A percentile compares a stretch with the other conserved stretches of the same genome.
Evolutionary conservation across 805 yeast species (phyloP).

Genomic region (Kodamaea neixiangensis): DNA sequence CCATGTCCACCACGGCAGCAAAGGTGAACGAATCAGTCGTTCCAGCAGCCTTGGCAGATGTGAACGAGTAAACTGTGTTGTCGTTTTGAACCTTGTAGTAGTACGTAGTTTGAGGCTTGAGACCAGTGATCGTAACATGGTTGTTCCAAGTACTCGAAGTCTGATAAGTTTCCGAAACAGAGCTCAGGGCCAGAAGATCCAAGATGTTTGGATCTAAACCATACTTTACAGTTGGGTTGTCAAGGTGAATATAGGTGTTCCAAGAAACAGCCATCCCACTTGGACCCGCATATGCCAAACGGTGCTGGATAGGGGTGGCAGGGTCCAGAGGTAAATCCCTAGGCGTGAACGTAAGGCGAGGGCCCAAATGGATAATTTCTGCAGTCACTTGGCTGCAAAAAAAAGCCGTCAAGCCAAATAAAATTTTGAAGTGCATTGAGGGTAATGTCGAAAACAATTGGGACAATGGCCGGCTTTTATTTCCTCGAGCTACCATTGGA

Average conservation of each 20-base stretch:
- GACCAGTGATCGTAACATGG: constrained; percentile 15
- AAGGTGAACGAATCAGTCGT: constrained; percentile 13
- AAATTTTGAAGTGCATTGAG: constrained; percentile 6
- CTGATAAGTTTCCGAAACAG: constrained; percentile 14
- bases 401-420: not conserved
- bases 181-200: constrained; percentile 12
- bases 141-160: constrained; percentile 18
- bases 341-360: constrained; percentile 1
- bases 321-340: constrained; percentile 3
- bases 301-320: constrained; percentile 12
- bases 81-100: constrained; percentile 15
- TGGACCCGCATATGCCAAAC: constrained; percentile 15
- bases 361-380: constrained; percentile 5
- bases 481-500: not conserved
- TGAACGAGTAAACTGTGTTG: constrained; percentile 11
- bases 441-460: not conserved
- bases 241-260: constrained; percentile 15
- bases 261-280: constrained; percentile 17
- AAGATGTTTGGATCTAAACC: constrained; percentile 11
- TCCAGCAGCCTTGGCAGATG: constrained; percentile 16
- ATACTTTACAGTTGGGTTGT: constrained; percentile 13
- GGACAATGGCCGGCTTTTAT: not conserved
- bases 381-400: constrained; percentile 7
- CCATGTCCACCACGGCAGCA: constrained; percentile 17
- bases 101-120: constrained; percentile 16